phyloP scores from a whole-genome alignment of 176 grass and related monocot genomes.

The Triticum dicoccoides region DNA sequence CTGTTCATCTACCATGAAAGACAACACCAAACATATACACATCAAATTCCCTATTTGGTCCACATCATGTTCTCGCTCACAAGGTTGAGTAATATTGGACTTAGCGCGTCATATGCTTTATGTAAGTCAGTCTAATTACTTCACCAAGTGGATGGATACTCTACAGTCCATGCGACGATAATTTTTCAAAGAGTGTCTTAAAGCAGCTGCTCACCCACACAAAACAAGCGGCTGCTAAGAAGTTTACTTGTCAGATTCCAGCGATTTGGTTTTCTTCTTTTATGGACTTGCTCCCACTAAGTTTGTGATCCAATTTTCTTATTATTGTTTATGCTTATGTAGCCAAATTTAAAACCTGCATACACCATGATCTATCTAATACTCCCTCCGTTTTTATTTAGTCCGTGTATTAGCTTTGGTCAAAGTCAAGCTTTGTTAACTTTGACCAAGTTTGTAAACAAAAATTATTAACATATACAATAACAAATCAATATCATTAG shows the following conservation, averaged over 20 bases:
- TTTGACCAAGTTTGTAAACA: too few species aligned
- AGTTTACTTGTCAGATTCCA: not conserved
- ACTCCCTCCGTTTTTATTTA: too few species aligned
- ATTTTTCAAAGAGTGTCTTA: not conserved
- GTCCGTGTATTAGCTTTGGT: too few species aligned
- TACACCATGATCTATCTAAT: not conserved
- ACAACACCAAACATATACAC: not conserved
- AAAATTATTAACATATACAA: too few species aligned
- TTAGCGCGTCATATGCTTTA: not conserved
- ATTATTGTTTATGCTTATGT: not conserved
- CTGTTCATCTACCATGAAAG: not conserved
- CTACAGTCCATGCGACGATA: not conserved
- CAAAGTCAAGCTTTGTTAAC: too few species aligned
- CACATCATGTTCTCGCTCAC: not conserved
- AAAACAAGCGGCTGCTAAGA: not conserved
- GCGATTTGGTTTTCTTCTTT: not conserved
- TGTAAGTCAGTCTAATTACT: not conserved
- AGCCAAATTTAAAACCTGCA: not conserved
- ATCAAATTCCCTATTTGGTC: not conserved
- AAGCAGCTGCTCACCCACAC: not conserved
- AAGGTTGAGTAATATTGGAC: not conserved
- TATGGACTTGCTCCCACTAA: not conserved
- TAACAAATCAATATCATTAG: too few species aligned
- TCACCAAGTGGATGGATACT: conserved; percentile 4
- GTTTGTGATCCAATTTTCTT: not conserved